Base-by-base conservation (phyloP, 352 stramenopile species). In the Globisporangium spinosum region DNA sequence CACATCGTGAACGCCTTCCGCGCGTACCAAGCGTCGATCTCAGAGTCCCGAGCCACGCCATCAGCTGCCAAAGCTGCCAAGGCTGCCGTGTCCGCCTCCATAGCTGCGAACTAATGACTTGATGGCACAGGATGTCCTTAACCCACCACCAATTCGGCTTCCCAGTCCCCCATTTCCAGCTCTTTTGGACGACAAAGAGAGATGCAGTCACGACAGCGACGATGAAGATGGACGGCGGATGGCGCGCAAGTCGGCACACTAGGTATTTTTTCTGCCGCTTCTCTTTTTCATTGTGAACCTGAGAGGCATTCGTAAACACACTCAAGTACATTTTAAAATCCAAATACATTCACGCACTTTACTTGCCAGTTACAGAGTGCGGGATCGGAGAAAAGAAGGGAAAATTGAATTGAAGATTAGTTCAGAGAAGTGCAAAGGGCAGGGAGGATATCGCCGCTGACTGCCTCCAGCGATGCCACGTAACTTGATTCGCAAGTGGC, bases 1-100 rank as follows among this genome's bases (percentile, higher is more conserved):
- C 80, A 90, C 64, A 91, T 91, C 34, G 79, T 89, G 25, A 88
- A 77, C 63, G 83, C 83, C 3, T 86, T 91, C 64, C 81, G 81
- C 38, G 83, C 78, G 54, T 83, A 86, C 27, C 78, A 86, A 49
- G 76, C 70, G 38, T 79, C 70, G 0, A 85, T 85, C 35, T 85
- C 77, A 4, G 75, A 85, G 58, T 80, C 77, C 20, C 71, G 75
- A 58, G 75, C 73, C 15, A 80, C 77, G 9, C 79, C 66, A 35
- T 75, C 70, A 23, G 77, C 73, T 8, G 77, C 75, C 13, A 73
- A 73, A 2, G 75, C 75, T 2, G 73, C 75, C 2, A 76, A 84
- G 43, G 77, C 77, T 20, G 77, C 75, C 1, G 80, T 84, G 64
- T 73, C 77, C 6, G 77, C 77, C 12, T 83, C 77, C 7, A 73